Conservation (phyloP, 2,329 filamentous ascomycete genomes). For the Fusarium metavorans region DNA sequence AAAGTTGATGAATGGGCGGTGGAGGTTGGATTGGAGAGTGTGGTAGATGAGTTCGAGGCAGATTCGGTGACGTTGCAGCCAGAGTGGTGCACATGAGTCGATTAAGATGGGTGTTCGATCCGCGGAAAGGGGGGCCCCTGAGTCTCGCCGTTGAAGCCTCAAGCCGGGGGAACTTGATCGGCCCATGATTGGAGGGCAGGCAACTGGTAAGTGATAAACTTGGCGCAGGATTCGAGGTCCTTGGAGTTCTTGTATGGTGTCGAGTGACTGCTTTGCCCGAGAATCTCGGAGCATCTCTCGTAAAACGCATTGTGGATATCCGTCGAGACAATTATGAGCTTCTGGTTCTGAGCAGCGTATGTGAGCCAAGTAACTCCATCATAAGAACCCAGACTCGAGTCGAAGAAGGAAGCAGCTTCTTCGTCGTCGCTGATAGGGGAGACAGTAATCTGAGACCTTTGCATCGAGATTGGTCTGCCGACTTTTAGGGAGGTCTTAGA, state of each 20-base stretch:
- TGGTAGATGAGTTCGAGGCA: constrained; percentile 57
- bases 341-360: constrained; percentile 29
- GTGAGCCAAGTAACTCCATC: constrained; percentile 41
- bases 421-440: constrained; percentile 48
- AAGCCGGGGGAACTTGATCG: constrained; percentile 50
- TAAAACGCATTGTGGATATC: constrained; percentile 49
- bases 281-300: constrained; percentile 30
- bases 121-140: constrained; percentile 49
- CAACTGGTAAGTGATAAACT: constrained; percentile 36
- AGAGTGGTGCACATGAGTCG: constrained; percentile 50
- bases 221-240: constrained; percentile 32
- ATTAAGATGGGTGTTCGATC: constrained; percentile 44
- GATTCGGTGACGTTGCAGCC: constrained; percentile 55
- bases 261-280: constrained; percentile 3
- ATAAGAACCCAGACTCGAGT: constrained; percentile 27
- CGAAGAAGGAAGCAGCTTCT: constrained; percentile 28
- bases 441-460: constrained; percentile 50
- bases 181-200: constrained; percentile 45
- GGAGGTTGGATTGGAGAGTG: constrained; percentile 51
- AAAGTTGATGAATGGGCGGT: constrained; percentile 56
- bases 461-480: constrained; percentile 55
- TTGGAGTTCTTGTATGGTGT: constrained; percentile 28
- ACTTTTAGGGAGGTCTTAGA: constrained; percentile 60
- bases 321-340: constrained; percentile 30
- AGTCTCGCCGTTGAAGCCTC: constrained; percentile 48